These are phyloP conservation scores for Penicillium atrosanguineum DNA, from an alignment of 495 filamentous ascomycete genomes.

Conservation along the genomic window DNA sequence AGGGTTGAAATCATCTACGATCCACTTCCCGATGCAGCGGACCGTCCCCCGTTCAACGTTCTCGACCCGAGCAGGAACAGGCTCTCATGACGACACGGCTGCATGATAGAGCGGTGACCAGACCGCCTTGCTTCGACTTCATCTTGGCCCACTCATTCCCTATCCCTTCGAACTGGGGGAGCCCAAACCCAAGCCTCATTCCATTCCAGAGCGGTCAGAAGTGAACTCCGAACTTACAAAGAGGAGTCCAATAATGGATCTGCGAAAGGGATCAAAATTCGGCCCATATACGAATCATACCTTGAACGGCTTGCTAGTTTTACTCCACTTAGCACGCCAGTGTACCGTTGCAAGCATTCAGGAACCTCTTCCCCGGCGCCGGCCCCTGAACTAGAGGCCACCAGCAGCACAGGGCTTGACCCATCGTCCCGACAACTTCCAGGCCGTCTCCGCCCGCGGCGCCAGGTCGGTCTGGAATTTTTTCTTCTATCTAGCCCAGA, in stretches of 20 bases:
- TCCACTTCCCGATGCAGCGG: slow-evolving; percentile 37
- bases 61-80: slow-evolving; percentile 26
- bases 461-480: slow-evolving; percentile 28
- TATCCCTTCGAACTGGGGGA: slow-evolving; percentile 19
- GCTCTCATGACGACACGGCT: slow-evolving; percentile 8
- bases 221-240: neutral
- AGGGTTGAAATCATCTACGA: slow-evolving; percentile 5
- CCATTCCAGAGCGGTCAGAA: slow-evolving; percentile 16
- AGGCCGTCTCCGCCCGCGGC: slow-evolving; percentile 5
- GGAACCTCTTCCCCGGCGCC: slow-evolving; percentile 31
- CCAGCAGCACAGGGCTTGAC: slow-evolving; percentile 19
- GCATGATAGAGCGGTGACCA: slow-evolving; percentile 24
- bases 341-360: slow-evolving; percentile 23
- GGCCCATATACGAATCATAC: slow-evolving; percentile 18
- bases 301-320: slow-evolving; percentile 1
- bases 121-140: slow-evolving; percentile 17
- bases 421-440: slow-evolving; percentile 30
- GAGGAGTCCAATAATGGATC: slow-evolving; percentile 24
- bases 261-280: slow-evolving; percentile 23
- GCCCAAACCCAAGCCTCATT: slow-evolving; percentile 11
- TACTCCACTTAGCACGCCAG: slow-evolving; percentile 14
- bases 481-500: neutral
- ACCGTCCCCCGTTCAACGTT: slow-evolving; percentile 32
- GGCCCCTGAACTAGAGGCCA: slow-evolving; percentile 29
- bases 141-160: slow-evolving; percentile 19